A percentile compares a stretch with the other conserved stretches of the same genome.
Conservation (phyloP, 2,329 filamentous ascomycete genomes). For the Colletotrichum orchidophilum region DNA sequence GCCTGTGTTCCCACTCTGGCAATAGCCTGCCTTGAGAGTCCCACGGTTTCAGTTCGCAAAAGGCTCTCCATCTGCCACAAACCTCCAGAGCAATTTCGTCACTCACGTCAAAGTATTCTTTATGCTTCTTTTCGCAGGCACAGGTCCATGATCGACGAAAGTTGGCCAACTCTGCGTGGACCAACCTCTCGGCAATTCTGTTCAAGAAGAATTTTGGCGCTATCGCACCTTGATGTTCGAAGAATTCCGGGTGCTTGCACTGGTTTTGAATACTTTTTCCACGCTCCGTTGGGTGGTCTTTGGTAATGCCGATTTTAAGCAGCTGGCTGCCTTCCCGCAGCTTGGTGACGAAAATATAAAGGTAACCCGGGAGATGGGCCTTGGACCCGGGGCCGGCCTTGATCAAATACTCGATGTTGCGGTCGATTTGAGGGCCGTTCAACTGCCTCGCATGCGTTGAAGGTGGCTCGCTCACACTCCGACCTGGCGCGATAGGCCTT, state of each 20-base stretch:
- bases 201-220: not conserved
- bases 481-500: not conserved
- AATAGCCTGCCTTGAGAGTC: not conserved
- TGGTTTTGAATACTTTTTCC: not conserved
- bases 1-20: not conserved
- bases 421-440: not conserved
- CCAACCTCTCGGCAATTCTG: not conserved
- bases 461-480: not conserved
- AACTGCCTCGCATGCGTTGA: not conserved
- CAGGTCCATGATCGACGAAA: not conserved
- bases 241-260: not conserved
- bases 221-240: not conserved
- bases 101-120: slow-evolving; percentile 11
- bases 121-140: not conserved
- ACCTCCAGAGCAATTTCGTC: slow-evolving; percentile 4
- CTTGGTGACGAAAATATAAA: not conserved
- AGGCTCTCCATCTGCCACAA: slow-evolving; percentile 1
- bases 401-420: not conserved
- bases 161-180: slow-evolving; percentile 4
- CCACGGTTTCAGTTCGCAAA: slow-evolving; percentile 5
- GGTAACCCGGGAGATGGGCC: not conserved
- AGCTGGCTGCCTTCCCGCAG: not conserved
- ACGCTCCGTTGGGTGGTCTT: not conserved
- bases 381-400: not conserved
- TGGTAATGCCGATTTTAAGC: not conserved